Conservation (phyloP, 768 basidiomycete genomes). For the Macrolepiota fuliginosa region DNA sequence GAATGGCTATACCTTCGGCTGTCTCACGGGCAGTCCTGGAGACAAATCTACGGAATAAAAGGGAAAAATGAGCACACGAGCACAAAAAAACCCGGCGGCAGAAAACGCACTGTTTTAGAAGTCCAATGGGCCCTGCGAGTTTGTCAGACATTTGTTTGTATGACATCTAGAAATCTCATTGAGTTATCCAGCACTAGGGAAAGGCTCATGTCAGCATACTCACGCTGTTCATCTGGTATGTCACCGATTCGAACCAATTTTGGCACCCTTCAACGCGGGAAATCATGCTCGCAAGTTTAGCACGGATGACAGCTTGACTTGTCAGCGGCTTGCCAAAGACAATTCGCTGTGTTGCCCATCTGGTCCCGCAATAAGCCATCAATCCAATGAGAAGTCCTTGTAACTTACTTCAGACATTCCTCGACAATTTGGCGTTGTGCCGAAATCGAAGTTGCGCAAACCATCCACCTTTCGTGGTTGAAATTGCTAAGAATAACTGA, state of each 20-base stretch:
- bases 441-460: constrained; percentile 64
- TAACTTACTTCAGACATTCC: constrained; percentile 78
- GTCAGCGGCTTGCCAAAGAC: constrained; percentile 89
- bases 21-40: constrained; percentile 69
- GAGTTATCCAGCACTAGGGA: too few species aligned
- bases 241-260: constrained; percentile 87
- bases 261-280: constrained; percentile 83
- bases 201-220: constrained; percentile 22
- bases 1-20: constrained; percentile 46
- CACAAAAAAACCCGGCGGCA: background rate
- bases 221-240: constrained; percentile 91
- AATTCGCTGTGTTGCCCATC: constrained; percentile 86
- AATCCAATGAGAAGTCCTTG: constrained; percentile 4
- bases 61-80: background rate
- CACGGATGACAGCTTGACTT: constrained; percentile 82
- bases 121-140: constrained; percentile 84
- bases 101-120: constrained; percentile 76
- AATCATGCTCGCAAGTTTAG: constrained; percentile 89
- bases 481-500: constrained; percentile 82
- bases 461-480: constrained; percentile 92
- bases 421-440: constrained; percentile 83
- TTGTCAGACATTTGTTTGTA: constrained; percentile 83
- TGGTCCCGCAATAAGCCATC: constrained; percentile 23
- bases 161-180: constrained; percentile 57
- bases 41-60: constrained; percentile 48